Percentiles rank a stretch among this genome's conserved stretches.
These are phyloP conservation scores for rapeseed (Brassica napus) DNA, from an alignment of 345 rosid species.

Conservation along the genomic window DNA sequence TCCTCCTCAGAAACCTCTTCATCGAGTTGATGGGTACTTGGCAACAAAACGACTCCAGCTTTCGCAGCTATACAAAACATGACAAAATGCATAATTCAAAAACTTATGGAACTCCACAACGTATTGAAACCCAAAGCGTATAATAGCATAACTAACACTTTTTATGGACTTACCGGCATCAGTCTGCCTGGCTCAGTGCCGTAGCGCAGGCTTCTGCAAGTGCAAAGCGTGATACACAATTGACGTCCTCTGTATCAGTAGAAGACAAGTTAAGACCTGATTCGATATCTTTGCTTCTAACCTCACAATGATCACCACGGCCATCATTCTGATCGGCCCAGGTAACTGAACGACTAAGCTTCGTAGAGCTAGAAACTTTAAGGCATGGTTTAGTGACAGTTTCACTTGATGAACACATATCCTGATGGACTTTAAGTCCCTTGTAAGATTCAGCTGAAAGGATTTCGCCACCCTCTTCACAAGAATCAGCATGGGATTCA, in stretches of 20 bases:
- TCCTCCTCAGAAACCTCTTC: slow-evolving; percentile 31
- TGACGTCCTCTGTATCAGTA: slow-evolving; percentile 33
- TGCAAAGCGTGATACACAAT: slow-evolving; percentile 36
- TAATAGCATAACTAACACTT: slow-evolving; percentile 9
- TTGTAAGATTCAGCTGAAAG: slow-evolving; percentile 26
- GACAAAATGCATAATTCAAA: background rate
- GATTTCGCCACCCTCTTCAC: slow-evolving; percentile 40
- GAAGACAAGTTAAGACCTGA: slow-evolving; percentile 34
- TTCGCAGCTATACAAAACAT: slow-evolving; percentile 50
- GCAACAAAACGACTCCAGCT: slow-evolving; percentile 72
- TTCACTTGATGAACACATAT: slow-evolving; percentile 41
- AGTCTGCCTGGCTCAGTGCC: slow-evolving; percentile 63
- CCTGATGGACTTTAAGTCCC: slow-evolving; percentile 28
- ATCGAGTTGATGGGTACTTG: slow-evolving; percentile 44
- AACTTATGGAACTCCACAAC: background rate
- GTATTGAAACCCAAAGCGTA: slow-evolving; percentile 1
- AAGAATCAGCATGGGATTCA: slow-evolving; percentile 26
- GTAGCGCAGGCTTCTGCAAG: slow-evolving; percentile 81
- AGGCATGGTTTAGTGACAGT: slow-evolving; percentile 60
- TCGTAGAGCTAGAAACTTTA: slow-evolving; percentile 56
- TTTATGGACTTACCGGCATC: slow-evolving; percentile 57
- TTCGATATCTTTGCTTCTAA: slow-evolving; percentile 44
- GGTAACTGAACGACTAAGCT: slow-evolving; percentile 57
- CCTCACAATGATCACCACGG: slow-evolving; percentile 52
- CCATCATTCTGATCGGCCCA: slow-evolving; percentile 77